Percentiles rank a stretch among this genome's conserved stretches.
Conservation (phyloP, 257 asterid species). For the Petunia axillaris region DNA sequence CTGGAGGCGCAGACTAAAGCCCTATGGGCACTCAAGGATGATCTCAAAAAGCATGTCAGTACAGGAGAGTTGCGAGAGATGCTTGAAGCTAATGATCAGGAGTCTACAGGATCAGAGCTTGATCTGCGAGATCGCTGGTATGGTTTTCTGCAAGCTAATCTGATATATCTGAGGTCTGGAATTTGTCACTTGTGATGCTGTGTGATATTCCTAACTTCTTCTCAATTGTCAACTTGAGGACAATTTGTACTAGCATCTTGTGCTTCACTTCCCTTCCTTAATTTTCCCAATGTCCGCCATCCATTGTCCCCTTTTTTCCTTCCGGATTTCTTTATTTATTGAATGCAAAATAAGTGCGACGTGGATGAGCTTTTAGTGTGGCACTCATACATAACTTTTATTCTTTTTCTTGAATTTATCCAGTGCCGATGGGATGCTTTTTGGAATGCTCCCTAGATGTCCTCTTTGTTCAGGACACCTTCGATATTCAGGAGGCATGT, state of each 20-base stretch:
- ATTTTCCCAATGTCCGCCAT: not conserved
- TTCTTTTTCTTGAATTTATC: constrained; percentile 24
- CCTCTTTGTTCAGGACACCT: constrained; percentile 81
- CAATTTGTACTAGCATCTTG: not conserved
- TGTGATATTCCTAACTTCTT: constrained; percentile 11
- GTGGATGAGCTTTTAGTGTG: not conserved
- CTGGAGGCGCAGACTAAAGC: constrained; percentile 71
- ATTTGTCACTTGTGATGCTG: constrained; percentile 17
- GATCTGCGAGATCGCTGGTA: constrained; percentile 87
- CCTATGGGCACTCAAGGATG: constrained; percentile 90
- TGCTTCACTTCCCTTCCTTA: not conserved
- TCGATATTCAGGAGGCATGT: constrained; percentile 76
- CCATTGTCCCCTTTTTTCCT: not conserved
- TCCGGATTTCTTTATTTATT: constrained; percentile 22
- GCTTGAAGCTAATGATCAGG: constrained; percentile 87
- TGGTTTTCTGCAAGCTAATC: constrained; percentile 27
- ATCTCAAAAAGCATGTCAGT: constrained; percentile 76
- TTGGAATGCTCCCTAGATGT: constrained; percentile 83
- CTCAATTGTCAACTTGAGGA: not conserved
- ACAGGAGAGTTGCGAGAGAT: constrained; percentile 81
- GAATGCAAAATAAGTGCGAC: not conserved
- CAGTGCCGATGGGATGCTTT: constrained; percentile 97
- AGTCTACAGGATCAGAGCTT: constrained; percentile 84
- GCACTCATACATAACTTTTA: constrained; percentile 11
- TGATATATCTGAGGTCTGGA: not conserved